A percentile compares a stretch with the other conserved stretches of the same genome.
phyloP scores from a whole-genome alignment of 1,284 basidiomycete genomes.

The Puccinia brachypodii region DNA sequence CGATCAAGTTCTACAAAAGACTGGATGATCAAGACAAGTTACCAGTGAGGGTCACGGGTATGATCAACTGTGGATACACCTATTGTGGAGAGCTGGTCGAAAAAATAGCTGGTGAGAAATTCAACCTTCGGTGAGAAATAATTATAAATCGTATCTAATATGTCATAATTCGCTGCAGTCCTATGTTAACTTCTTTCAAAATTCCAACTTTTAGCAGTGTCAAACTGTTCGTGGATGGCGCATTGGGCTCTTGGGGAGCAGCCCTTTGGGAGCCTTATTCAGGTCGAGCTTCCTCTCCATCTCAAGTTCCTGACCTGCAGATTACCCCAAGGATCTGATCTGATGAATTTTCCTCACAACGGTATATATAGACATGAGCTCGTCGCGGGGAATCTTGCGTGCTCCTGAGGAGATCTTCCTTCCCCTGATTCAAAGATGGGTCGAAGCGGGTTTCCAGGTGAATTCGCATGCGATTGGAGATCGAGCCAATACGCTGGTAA shows the following conservation, averaged over 20 bases:
- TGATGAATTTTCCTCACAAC: conserved; percentile 48
- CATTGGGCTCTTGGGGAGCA: conserved; percentile 55
- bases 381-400: conserved; percentile 17
- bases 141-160: neutral
- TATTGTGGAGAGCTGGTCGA: conserved; percentile 38
- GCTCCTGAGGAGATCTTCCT: neutral
- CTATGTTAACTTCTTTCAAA: neutral
- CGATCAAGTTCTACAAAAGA: conserved; percentile 37
- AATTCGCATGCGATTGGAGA: conserved; percentile 53
- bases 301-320: neutral
- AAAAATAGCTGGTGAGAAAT: conserved; percentile 18
- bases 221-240: conserved; percentile 55
- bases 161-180: neutral
- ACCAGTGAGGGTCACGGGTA: conserved; percentile 33
- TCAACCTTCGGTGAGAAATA: conserved; percentile 31
- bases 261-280: conserved; percentile 54
- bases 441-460: conserved; percentile 35
- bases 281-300: conserved; percentile 42
- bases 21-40: conserved; percentile 33
- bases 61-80: conserved; percentile 37
- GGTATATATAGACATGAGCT: conserved; percentile 42
- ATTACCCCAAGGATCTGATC: conserved; percentile 51
- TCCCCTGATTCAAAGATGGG: conserved; percentile 41
- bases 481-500: conserved; percentile 53
- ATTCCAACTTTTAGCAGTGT: conserved; percentile 50